These are phyloP conservation scores for Cyberlindnera veronae DNA, from an alignment of 805 yeast genomes.

Conservation along the genomic window DNA sequence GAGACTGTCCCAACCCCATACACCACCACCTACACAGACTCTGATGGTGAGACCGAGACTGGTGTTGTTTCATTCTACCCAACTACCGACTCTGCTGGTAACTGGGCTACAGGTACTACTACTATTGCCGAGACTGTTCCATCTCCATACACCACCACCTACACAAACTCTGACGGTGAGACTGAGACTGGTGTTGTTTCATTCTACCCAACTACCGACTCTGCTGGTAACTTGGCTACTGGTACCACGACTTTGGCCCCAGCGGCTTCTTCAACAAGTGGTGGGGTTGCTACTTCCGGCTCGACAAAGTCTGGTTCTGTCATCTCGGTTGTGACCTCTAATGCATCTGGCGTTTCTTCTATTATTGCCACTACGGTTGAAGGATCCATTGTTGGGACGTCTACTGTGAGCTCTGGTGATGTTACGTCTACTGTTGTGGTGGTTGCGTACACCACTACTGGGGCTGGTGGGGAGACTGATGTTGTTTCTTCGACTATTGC, in stretches of 20 bases:
- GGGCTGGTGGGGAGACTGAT: neutral
- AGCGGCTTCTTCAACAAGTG: constrained; percentile 8
- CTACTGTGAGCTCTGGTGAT: too few species aligned
- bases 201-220: constrained; percentile 2
- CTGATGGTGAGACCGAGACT: neutral
- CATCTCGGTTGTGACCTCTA: constrained; percentile 4
- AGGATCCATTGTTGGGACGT: neutral
- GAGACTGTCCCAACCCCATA: neutral
- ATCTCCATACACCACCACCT: constrained; percentile 7
- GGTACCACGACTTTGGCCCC: too few species aligned
- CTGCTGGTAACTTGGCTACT: neutral
- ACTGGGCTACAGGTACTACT: constrained; percentile 5
- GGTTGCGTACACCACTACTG: neutral
- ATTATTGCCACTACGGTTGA: too few species aligned
- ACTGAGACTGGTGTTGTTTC: constrained; percentile 1
- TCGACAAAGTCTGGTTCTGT: constrained; percentile 1
- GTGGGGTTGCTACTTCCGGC: too few species aligned
- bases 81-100: too few species aligned
- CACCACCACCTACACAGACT: constrained; percentile 3
- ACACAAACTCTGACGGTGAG: constrained; percentile 1
- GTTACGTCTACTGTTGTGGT: too few species aligned
- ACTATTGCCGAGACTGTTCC: constrained; percentile 2
- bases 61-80: constrained; percentile 8
- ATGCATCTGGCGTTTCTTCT: too few species aligned
- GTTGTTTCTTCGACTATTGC: neutral